Evolutionary conservation across 2,329 filamentous ascomycete species (phyloP).

Genomic region (Monilinia fructigena): DNA sequence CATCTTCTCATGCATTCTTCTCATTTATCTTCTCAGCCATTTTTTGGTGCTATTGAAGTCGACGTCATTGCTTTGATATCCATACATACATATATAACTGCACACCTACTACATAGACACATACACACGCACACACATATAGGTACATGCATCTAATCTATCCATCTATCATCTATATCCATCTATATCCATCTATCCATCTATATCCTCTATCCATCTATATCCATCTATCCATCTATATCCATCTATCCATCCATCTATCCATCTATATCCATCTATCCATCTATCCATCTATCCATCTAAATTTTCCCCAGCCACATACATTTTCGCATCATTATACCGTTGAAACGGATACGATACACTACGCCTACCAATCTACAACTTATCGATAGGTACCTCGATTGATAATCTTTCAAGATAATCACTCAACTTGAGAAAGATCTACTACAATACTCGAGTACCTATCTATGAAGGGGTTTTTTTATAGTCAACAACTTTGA

Average conservation of each 20-base stretch:
- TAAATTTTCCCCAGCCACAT: not conserved
- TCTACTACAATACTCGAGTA: not conserved
- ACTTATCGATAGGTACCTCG: slow-evolving; percentile 16
- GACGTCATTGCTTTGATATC: not conserved
- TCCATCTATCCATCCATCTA: too few relatives aligned
- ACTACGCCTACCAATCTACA: not conserved
- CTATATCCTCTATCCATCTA: too few relatives aligned
- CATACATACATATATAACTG: too few relatives aligned
- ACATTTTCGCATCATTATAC: not conserved
- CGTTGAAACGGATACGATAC: not conserved
- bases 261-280: too few relatives aligned
- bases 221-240: too few relatives aligned
- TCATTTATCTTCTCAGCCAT: not conserved
- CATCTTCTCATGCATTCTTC: not conserved
- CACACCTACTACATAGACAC: too few relatives aligned
- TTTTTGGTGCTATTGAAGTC: not conserved
- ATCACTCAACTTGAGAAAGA: not conserved
- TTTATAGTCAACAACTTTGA: not conserved
- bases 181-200: too few relatives aligned
- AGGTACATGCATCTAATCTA: too few relatives aligned
- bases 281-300: too few relatives aligned
- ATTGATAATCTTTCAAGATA: not conserved
- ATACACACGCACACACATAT: too few relatives aligned
- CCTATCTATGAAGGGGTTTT: not conserved
- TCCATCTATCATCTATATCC: too few relatives aligned